Base-by-base conservation (phyloP, 768 basidiomycete genomes). In the Lactarius evosmus region DNA sequence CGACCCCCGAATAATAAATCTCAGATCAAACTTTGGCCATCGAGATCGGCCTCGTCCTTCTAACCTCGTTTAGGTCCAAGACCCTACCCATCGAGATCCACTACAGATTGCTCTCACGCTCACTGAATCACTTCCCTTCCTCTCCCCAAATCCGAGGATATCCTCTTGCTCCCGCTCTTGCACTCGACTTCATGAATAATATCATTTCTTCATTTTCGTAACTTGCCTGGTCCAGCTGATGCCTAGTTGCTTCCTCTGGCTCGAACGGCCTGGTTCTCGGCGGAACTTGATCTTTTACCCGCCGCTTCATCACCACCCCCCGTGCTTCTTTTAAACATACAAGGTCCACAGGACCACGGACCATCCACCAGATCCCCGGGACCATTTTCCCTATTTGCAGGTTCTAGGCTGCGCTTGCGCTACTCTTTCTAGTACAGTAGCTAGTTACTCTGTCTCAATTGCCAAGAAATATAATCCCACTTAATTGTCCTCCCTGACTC, bases 41-140 rank as follows among this genome's bases (percentile, higher is more conserved):
- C 66, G 63, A 65, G 64, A 67, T 67, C 64, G 30, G 51, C 51
- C 55, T 67, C 59, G 66, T 60, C 64, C 64, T 54, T 57, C 64
- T 65, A 65, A 53, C 64, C 64, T 61, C 59, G 16, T 65, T 65
- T 65, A 46, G 64, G 36, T 14, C 30, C 52, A 64, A 60, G 34
- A 11, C 44, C 58, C 54, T 12, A 17, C 32, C 46, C 32, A 60
- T 60, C 58, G 58, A 65, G 64, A 65, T 65, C 55, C 22, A 6
- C 12, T 16, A 32, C 53, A 52, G 30, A 30, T 52, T 44, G 5
- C 51, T 63, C 62, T 17, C 62, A 62, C 56, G 49, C 32, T 14
- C 11, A 32, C 27, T n/a, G 17, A 19, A 12, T 11, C 32, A 17
- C 44, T 52, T 34, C 50, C 32, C 49, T 50, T 29, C 50, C 49